Evolutionary conservation across 2,329 filamentous ascomycete species (phyloP), one percentile per base, ranked within the genome.

Genomic region (Chrysosporium keratinophilum): DNA sequence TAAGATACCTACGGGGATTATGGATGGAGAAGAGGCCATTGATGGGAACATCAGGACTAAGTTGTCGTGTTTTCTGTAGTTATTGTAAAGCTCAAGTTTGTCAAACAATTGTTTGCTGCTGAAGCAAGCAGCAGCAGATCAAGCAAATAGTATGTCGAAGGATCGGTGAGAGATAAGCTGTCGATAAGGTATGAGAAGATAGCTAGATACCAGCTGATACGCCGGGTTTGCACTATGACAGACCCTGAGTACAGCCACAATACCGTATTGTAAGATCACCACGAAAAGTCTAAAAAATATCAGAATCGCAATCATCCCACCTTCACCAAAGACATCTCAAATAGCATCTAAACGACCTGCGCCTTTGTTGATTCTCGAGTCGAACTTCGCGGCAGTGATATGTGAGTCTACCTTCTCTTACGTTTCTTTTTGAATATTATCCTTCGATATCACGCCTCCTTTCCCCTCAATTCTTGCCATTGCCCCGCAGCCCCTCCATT

Each of bases 401-500:
- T 52, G 50, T 52, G 42, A 52, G 50, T 52, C 50, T 28, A 33
- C 5, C 12, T 17, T 17, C 12, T 17, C n/a, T 7, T 35, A 1
- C 17, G 14, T 34, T 19, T 17, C 20, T 40, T 3, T 20, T 45
- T 46, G 7, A n/a, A 23, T 14, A 10, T 34, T 39, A 4, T 34
- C n/a, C 1, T 28, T 19, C 9, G 35, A 28, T 34, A 6, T 43
- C 35, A 19, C 34, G 5, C n/a, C 23, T 28, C 12, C 34, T n/a
- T 17, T 28, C 15, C 20, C 10, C 3, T 33, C 5, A 50, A 28
- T 2, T 46, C 23, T 20, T 14, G 5, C 23, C 23, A 20, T 33
- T 19, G 20, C 47, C 47, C 47, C 46, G 46, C 46, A 31, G 23
- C 47, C 35, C 47, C 47, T 50, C 40, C 47, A 31, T 50, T 41